Evolutionary conservation across 805 yeast species (phyloP).

Genomic region (Starmerella scarabaei): DNA sequence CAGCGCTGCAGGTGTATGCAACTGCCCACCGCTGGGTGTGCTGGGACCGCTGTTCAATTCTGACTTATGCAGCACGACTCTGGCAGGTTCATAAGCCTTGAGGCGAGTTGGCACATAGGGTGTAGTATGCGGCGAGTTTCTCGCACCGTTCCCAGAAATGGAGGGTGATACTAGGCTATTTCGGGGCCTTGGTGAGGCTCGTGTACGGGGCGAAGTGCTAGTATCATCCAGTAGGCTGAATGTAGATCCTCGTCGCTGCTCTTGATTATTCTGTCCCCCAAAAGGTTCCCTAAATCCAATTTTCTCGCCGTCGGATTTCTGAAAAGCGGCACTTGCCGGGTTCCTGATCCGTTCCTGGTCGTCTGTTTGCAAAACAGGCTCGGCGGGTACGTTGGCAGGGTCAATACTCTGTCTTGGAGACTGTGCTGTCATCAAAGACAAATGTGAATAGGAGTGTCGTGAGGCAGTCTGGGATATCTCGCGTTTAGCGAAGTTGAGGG

Average conservation of each 20-base stretch:
- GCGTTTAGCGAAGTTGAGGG: conserved; percentile 20
- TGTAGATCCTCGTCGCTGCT: background rate
- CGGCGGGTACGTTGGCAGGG: conserved; percentile 4
- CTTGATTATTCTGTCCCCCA: conserved; percentile 3
- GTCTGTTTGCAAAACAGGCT: conserved; percentile 20
- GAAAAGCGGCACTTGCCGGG: conserved; percentile 26
- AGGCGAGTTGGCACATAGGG: conserved; percentile 4
- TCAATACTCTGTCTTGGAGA: conserved; percentile 6
- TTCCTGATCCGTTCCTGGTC: conserved; percentile 26
- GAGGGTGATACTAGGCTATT: background rate
- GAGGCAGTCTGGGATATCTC: conserved; percentile 11
- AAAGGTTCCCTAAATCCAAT: conserved; percentile 23
- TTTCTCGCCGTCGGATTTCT: conserved; percentile 20
- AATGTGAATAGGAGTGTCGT: conserved; percentile 15
- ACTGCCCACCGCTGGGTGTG: background rate
- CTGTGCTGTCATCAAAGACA: conserved; percentile 14
- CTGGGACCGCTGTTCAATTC: too few species aligned
- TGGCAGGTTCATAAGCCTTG: conserved; percentile 22
- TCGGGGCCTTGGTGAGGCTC: too few species aligned
- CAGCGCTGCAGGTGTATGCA: background rate
- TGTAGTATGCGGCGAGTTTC: background rate
- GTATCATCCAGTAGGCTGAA: background rate
- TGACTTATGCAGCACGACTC: conserved; percentile 18
- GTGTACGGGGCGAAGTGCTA: background rate
- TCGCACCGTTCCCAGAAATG: background rate